A percentile compares a stretch with the other conserved stretches of the same genome.
Evolutionary conservation across 768 basidiomycete genomes (phyloP).

Genomic region (Mycena capillaripes): DNA sequence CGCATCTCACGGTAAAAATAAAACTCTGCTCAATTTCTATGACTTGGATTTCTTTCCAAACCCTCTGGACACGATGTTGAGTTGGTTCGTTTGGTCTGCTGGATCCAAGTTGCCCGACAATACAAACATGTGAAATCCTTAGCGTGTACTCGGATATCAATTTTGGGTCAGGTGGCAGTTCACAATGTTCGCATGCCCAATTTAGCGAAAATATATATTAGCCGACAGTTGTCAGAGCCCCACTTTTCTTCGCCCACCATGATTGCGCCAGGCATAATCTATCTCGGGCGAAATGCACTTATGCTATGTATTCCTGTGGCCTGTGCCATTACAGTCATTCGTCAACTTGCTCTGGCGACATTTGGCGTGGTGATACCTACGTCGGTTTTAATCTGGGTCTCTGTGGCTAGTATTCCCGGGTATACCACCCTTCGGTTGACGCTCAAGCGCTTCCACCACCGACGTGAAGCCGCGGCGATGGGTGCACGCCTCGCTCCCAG

Average conservation of each 20-base stretch:
- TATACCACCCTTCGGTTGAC: conserved; percentile 48
- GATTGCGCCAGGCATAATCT: conserved; percentile 51
- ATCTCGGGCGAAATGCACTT: conserved; percentile 43
- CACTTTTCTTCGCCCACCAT: conserved; percentile 11
- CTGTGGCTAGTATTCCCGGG: conserved; percentile 51
- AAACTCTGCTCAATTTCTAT: no score
- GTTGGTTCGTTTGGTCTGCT: no score
- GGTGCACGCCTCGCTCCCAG: conserved; percentile 62
- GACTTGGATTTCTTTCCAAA: no score
- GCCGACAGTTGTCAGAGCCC: no score
- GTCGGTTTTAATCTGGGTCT: conserved; percentile 52
- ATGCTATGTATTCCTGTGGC: conserved; percentile 37
- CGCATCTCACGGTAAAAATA: no score
- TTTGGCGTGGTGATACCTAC: conserved; percentile 48
- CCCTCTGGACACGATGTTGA: no score
- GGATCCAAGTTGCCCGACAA: no score
- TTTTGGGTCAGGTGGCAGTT: conserved; percentile 3
- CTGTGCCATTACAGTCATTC: conserved; percentile 34
- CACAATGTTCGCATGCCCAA: neutral
- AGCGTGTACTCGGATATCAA: neutral
- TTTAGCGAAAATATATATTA: no score
- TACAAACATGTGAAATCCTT: neutral
- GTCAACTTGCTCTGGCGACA: conserved; percentile 29
- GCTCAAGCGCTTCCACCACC: conserved; percentile 45
- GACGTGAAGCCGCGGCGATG: conserved; percentile 54